Conservation (phyloP, 2,329 filamentous ascomycete species). For the Fonsecaea monophora region DNA sequence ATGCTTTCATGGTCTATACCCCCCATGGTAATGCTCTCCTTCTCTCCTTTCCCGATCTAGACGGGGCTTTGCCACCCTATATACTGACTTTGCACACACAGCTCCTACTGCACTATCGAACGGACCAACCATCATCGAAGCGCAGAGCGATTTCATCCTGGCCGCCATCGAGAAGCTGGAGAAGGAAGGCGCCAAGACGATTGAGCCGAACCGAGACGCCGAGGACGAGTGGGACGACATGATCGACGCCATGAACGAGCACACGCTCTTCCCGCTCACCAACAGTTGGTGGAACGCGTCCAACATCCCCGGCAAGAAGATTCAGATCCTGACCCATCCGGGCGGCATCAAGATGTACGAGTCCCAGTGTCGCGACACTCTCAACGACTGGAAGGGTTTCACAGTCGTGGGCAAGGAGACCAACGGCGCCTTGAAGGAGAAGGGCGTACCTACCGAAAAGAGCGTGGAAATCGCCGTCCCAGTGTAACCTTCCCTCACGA, state of each 20-base stretch:
- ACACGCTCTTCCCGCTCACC: slow-evolving; percentile 58
- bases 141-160: slow-evolving; percentile 53
- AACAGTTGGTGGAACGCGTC: slow-evolving; percentile 64
- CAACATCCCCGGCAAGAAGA: slow-evolving; percentile 60
- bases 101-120: slow-evolving; percentile 41
- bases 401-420: slow-evolving; percentile 26
- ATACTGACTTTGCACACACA: not conserved
- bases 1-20: slow-evolving; percentile 61
- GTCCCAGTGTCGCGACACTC: slow-evolving; percentile 16
- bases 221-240: slow-evolving; percentile 58
- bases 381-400: slow-evolving; percentile 37
- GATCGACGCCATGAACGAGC: slow-evolving; percentile 56
- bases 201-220: slow-evolving; percentile 58
- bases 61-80: not conserved
- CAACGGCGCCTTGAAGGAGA: slow-evolving; percentile 7
- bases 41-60: not conserved
- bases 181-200: slow-evolving; percentile 54
- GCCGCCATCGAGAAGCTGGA: slow-evolving; percentile 60
- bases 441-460: not conserved
- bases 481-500: not conserved
- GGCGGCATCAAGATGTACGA: slow-evolving; percentile 34
- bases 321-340: slow-evolving; percentile 29
- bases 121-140: slow-evolving; percentile 59
- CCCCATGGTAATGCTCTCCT: slow-evolving; percentile 51
- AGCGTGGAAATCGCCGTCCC: slow-evolving; percentile 1